These are phyloP conservation scores for Mucor lusitanicus DNA, from an alignment of 371 early-diverging fungal species.

Conservation along the genomic window DNA sequence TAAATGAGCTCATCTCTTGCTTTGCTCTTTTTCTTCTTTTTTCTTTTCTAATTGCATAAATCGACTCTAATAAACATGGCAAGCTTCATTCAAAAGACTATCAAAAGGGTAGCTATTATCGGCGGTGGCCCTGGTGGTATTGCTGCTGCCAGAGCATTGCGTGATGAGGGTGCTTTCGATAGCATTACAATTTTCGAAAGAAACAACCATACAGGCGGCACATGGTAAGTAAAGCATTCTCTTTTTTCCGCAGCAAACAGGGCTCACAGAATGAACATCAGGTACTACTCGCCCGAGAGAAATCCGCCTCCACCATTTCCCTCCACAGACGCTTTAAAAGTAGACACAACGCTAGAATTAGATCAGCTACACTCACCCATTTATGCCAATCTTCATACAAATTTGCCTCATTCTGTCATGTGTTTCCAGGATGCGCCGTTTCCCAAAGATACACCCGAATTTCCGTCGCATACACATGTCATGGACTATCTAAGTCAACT, in stretches of 20 bases:
- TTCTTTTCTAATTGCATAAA: neutral
- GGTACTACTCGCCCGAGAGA: slow-evolving; percentile 41
- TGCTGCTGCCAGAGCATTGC: slow-evolving; percentile 37
- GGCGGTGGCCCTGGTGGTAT: slow-evolving; percentile 55
- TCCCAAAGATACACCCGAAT: slow-evolving; percentile 33
- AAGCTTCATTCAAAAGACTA: slow-evolving; percentile 12
- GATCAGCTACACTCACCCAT: slow-evolving; percentile 40
- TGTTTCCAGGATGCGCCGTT: slow-evolving; percentile 53
- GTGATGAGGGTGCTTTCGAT: slow-evolving; percentile 37
- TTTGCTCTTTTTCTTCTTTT: neutral
- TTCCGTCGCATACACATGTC: slow-evolving; percentile 48
- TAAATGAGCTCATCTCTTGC: neutral
- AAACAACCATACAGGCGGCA: slow-evolving; percentile 40
- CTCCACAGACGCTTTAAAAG: slow-evolving; percentile 35
- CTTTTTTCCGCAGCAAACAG: neutral
- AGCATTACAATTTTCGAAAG: slow-evolving; percentile 48
- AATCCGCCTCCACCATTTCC: slow-evolving; percentile 33
- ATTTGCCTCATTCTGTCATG: slow-evolving; percentile 63
- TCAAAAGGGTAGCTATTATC: slow-evolving; percentile 45
- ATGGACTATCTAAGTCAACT: slow-evolving; percentile 47
- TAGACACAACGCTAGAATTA: slow-evolving; percentile 28
- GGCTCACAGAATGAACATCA: slow-evolving; percentile 7
- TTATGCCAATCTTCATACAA: slow-evolving; percentile 61
- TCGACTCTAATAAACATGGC: neutral
- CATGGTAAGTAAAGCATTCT: slow-evolving; percentile 36